Base-by-base conservation (phyloP, 202 grass and related monocot species). In the Brachypodium distachyon region DNA sequence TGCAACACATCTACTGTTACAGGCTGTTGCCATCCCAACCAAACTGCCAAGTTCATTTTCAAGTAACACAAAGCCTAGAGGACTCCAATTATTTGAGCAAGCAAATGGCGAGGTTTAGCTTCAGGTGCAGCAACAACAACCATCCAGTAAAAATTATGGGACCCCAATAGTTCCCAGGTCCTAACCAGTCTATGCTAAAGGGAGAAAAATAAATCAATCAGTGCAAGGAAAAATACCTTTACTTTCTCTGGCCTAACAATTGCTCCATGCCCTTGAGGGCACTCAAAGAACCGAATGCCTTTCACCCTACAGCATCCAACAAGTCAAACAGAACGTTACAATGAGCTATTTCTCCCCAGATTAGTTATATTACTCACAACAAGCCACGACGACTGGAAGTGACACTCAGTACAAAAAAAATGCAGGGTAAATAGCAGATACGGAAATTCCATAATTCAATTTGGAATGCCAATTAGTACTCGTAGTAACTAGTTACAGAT, bases 191-290 rank as follows among this genome's bases (percentile, higher is more conserved):
- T 79, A 36, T 18, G 11, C 44, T 31, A 29, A 62, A 73, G 22
- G 67, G 3, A 8, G 11, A 4, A 27, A 12, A 27, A 27, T n/a
- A 44, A 17, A 32, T 17, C 36, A 10, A 32, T 28, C 33, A 29
- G 47, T 19, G 21, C 38, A 72, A 67, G 10, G 5, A 55, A 69
- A 37, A 56, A 23, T 90, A 94, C 94, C 91, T 94, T 97, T 67
- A 97, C 87, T 97, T 94, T 97, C 68, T 92, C 91, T 56, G 89
- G 91, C 64, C 91, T 94, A 52, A 97, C 84, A 69, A 97, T 88
- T 44, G 73, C 91, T 61, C 94, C 94, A 86, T 97, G 91, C 61
- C 88, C 88, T 60, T 92, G 86, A 76, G 86, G 69, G 64, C 94
- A 94, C 70, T 94, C 63, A 27, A 94, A 94, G 84, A 90, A 94